Evolutionary conservation across 257 asterid genomes (phyloP), one percentile per base, ranked within the genome.

Genomic region (Striga asiatica): DNA sequence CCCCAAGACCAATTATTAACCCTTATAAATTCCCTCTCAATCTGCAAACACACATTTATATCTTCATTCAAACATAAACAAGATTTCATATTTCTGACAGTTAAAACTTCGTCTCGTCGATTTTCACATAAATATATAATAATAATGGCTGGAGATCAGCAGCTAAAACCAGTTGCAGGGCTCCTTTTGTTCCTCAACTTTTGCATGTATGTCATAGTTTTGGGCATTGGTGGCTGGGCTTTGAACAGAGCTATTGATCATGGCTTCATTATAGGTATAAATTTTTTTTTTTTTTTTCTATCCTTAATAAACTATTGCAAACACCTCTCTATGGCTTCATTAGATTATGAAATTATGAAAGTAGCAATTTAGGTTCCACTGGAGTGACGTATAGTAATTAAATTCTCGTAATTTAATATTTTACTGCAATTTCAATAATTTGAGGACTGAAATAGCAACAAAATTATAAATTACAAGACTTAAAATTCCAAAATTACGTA

Each of bases 171-270:
- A 4, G 81, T 76, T 1, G 95, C 97, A 3, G 78, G 79, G 18
- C 58, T 82, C 19, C 93, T 91, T 66, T 56, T 84, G 57, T 45
- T 61, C 56, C 98, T 91, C 63, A 87, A 91, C 73, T 91, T 91
- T 61, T 84, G 96, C 81, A 84, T 91, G 98, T 87, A 80, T 56
- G 71, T 61, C 8, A 39, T 84, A 39, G 73, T 91, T 34, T 50
- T 91, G 58, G 88, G 94, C 10, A 87, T 91, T 47, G 95, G 87
- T 25, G 70, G 77, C 18, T 91, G 97, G 97, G 87, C 95, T 0
- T 66, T 75, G 61, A 77, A 91, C 70, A 74, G 43, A 25, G 97
- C 97, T 20, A 87, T 91, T 53, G 78, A 84, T 57, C 81, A 77
- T 60, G 95, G 93, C 29, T 91, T 84, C 68, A 28, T 82, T 42